Conservation (phyloP, 257 asterid species). For the Nicotiana undulata region DNA sequence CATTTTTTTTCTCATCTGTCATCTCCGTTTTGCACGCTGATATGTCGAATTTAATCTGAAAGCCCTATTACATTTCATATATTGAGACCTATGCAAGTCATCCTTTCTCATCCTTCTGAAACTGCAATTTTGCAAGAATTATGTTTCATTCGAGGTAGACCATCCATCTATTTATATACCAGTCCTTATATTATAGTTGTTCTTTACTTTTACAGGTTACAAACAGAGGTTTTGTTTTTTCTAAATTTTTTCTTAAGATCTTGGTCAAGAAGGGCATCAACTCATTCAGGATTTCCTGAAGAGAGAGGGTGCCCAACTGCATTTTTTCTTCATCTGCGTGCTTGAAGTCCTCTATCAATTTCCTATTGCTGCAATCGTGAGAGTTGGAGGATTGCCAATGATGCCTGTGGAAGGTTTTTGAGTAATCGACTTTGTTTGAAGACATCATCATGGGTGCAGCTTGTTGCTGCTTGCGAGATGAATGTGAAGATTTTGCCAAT, state of each 20-base stretch:
- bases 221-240: not conserved
- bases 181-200: not conserved
- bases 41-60: not conserved
- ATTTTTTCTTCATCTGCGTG: not conserved
- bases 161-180: not conserved
- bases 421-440: not conserved
- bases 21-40: not conserved
- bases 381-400: conserved; percentile 2
- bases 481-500: conserved; percentile 56
- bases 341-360: not conserved
- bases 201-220: conserved; percentile 2
- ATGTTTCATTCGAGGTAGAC: not conserved
- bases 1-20: not conserved
- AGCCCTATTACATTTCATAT: not conserved
- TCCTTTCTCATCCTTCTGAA: not conserved
- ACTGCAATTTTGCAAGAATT: not conserved
- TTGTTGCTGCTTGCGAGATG: conserved; percentile 79
- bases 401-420: not conserved
- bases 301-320: not conserved
- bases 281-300: conserved; percentile 4
- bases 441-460: conserved; percentile 62
- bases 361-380: not conserved
- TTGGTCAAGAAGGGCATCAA: not conserved
- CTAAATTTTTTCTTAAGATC: not conserved
- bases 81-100: not conserved